Evolutionary conservation across 2,329 filamentous ascomycete species (phyloP).

Genomic region (Xylaria sp.): DNA sequence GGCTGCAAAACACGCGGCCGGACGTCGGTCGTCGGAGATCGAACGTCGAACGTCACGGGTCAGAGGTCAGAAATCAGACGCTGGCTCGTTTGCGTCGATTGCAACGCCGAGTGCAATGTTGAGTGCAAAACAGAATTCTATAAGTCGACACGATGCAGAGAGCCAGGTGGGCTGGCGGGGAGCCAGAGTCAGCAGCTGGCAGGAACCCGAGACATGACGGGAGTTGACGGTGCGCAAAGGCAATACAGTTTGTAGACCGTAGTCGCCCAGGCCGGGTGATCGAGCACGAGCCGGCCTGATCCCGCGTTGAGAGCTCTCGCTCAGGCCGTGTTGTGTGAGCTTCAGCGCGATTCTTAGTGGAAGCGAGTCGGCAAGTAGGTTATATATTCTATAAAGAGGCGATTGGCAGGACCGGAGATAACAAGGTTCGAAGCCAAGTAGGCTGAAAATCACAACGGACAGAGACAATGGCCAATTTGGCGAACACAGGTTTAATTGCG

Average conservation of each 20-base stretch:
- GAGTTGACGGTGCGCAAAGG: slow-evolving; percentile 43
- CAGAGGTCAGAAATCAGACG: slow-evolving; percentile 31
- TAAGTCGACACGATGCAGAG: slow-evolving; percentile 45
- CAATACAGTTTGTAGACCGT: slow-evolving; percentile 27
- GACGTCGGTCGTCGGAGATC: slow-evolving; percentile 20
- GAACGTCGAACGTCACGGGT: slow-evolving; percentile 34
- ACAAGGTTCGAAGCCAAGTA: neutral
- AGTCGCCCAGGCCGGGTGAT: slow-evolving; percentile 41
- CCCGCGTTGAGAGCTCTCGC: slow-evolving; percentile 38
- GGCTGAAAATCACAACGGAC: neutral
- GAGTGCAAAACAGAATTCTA: slow-evolving; percentile 41
- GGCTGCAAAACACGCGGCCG: slow-evolving; percentile 46
- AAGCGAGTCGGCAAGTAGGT: slow-evolving; percentile 5
- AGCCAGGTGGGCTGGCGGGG: slow-evolving; percentile 52
- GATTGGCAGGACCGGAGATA: slow-evolving; percentile 20
- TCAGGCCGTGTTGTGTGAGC: slow-evolving; percentile 38
- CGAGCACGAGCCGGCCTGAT: slow-evolving; percentile 43
- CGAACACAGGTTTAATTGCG: slow-evolving; percentile 12
- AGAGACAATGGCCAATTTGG: slow-evolving; percentile 17
- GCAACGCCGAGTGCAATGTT: neutral
- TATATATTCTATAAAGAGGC: slow-evolving; percentile 39
- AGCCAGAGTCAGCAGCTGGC: slow-evolving; percentile 55
- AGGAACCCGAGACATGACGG: slow-evolving; percentile 54
- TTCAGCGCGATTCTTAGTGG: slow-evolving; percentile 30
- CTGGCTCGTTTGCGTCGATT: slow-evolving; percentile 23